These are phyloP conservation scores for Coccomyxa sp. DNA, from an alignment of 139 green algal genomes.

Conservation along the genomic window DNA sequence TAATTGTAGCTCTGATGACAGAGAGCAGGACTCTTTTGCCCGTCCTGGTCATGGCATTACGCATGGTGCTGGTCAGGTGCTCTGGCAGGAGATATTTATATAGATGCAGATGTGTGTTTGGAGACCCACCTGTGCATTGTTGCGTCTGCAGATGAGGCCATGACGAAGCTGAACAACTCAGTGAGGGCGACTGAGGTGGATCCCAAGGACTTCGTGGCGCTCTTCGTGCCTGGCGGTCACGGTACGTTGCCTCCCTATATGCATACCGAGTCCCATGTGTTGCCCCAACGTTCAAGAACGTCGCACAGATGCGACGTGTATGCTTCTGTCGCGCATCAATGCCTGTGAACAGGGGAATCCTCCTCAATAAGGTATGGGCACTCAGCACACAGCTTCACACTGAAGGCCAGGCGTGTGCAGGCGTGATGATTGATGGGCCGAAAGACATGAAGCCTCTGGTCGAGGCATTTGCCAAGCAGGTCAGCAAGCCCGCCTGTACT, in stretches of 20 bases:
- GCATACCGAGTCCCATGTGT: neutral
- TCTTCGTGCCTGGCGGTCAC: neutral
- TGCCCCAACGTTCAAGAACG: neutral
- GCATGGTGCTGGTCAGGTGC: neutral
- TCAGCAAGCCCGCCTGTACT: too few species aligned
- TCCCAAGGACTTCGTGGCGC: neutral
- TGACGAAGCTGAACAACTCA: neutral
- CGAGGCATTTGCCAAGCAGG: too few species aligned
- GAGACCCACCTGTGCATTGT: too few species aligned
- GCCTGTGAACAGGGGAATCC: too few species aligned
- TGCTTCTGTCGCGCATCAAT: neutral
- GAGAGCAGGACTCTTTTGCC: neutral
- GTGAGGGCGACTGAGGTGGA: neutral
- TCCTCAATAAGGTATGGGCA: too few species aligned
- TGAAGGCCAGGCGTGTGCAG: too few species aligned
- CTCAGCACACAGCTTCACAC: too few species aligned
- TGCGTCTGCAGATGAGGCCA: neutral
- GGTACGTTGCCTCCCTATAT: too few species aligned
- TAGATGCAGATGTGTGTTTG: too few species aligned
- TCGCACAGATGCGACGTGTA: neutral
- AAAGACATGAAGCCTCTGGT: too few species aligned
- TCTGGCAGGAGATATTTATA: too few species aligned
- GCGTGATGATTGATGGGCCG: neutral
- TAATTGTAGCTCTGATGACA: too few species aligned
- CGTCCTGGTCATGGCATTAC: neutral